Conservation (phyloP, 2,329 filamentous ascomycete genomes). For the Decorospora gaudefroyi region DNA sequence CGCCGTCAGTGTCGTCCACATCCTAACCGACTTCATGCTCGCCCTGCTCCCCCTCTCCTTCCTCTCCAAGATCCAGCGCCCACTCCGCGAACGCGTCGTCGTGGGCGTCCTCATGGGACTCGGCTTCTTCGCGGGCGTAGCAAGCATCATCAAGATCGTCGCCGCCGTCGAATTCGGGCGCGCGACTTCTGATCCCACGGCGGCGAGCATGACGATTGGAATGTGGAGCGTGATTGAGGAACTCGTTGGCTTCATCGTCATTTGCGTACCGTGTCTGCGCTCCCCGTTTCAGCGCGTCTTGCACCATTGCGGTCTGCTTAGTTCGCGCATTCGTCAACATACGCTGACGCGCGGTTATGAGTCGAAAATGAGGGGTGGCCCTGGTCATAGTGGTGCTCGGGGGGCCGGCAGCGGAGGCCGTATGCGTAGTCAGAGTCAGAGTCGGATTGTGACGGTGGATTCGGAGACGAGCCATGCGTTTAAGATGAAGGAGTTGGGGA, state of each 20-base stretch:
- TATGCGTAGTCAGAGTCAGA: slow-evolving; percentile 5
- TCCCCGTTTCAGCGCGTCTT: slow-evolving; percentile 23
- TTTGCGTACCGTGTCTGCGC: slow-evolving; percentile 31
- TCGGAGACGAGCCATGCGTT: slow-evolving; percentile 1
- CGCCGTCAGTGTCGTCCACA: slow-evolving; percentile 21
- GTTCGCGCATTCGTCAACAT: slow-evolving; percentile 5
- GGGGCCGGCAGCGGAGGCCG: background rate
- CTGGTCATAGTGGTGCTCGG: background rate
- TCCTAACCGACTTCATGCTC: slow-evolving; percentile 28
- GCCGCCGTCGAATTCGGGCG: slow-evolving; percentile 21
- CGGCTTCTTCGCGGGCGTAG: slow-evolving; percentile 28
- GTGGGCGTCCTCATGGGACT: slow-evolving; percentile 24
- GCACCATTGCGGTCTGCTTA: slow-evolving; percentile 15
- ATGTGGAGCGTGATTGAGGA: slow-evolving; percentile 34
- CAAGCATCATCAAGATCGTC: slow-evolving; percentile 25
- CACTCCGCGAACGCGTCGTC: slow-evolving; percentile 23
- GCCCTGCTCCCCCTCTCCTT: slow-evolving; percentile 24
- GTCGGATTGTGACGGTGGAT: slow-evolving; percentile 1
- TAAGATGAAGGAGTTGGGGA: slow-evolving; percentile 10
- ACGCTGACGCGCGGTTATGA: slow-evolving; percentile 12
- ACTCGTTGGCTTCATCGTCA: slow-evolving; percentile 28
- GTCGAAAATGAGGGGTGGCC: no score
- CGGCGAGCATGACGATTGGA: slow-evolving; percentile 20
- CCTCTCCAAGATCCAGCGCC: slow-evolving; percentile 18
- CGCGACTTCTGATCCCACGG: slow-evolving; percentile 17